Evolutionary conservation across 345 rosid species (phyloP).

Genomic region (Excoecaria cochinchinensis): DNA sequence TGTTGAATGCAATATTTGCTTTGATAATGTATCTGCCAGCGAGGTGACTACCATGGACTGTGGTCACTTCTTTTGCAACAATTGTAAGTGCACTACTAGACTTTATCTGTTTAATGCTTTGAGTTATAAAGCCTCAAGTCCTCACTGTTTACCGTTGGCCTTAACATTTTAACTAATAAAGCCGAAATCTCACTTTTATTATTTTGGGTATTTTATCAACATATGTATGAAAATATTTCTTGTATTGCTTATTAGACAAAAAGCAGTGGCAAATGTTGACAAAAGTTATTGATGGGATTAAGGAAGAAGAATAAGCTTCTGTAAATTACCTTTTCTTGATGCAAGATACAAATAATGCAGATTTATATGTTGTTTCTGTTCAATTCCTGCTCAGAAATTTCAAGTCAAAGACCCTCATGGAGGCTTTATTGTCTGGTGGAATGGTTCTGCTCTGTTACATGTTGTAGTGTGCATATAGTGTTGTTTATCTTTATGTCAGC

Average conservation of each 20-base stretch:
- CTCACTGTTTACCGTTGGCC: not conserved
- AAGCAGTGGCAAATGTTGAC: not conserved
- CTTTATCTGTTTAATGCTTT: not conserved
- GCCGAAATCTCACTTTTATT: no score
- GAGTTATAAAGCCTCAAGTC: not conserved
- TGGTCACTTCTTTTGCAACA: constrained; percentile 44
- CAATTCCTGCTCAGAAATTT: not conserved
- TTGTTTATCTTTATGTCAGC: constrained; percentile 9
- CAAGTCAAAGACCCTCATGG: not conserved
- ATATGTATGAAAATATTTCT: no score
- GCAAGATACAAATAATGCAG: not conserved
- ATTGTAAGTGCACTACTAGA: constrained; percentile 28
- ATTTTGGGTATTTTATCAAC: not conserved
- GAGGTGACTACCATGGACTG: constrained; percentile 41
- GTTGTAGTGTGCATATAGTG: not conserved
- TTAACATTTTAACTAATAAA: no score
- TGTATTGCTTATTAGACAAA: not conserved
- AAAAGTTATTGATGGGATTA: not conserved
- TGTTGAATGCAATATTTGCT: constrained; percentile 37
- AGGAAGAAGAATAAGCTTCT: not conserved
- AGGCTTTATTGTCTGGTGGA: not conserved
- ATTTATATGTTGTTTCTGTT: not conserved
- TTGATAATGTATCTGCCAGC: constrained; percentile 30
- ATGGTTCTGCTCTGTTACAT: not conserved
- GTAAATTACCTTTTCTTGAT: not conserved